These are phyloP conservation scores for Salix purpurea DNA, from an alignment of 345 rosid species.

Conservation along the genomic window DNA sequence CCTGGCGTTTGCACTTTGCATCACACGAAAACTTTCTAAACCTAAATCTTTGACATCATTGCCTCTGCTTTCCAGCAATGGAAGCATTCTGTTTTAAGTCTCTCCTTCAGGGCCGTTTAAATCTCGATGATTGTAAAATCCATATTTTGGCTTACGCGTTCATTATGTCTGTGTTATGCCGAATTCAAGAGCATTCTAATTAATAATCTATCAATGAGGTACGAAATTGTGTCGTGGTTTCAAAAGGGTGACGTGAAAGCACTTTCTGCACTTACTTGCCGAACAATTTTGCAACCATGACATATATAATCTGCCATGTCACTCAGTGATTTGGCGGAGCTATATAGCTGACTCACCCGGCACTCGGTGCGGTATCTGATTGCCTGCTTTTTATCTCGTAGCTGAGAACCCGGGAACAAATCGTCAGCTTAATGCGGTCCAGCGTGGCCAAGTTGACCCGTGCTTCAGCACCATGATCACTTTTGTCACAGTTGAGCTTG, in stretches of 20 bases:
- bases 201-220: background rate
- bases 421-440: slow-evolving; percentile 23
- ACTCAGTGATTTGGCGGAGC: slow-evolving; percentile 29
- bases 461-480: slow-evolving; percentile 17
- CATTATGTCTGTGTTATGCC: background rate
- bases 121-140: background rate
- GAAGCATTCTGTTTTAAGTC: background rate
- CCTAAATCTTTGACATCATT: background rate
- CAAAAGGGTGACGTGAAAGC: slow-evolving; percentile 6
- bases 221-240: background rate
- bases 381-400: slow-evolving; percentile 3
- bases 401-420: slow-evolving; percentile 1
- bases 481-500: slow-evolving; percentile 49
- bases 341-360: slow-evolving; percentile 32
- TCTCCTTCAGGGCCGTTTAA: background rate
- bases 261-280: background rate
- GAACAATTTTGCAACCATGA: slow-evolving; percentile 7
- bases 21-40: background rate
- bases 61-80: background rate
- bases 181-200: background rate
- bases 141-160: background rate
- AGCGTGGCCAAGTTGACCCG: slow-evolving; percentile 42
- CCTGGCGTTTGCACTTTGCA: too few species aligned
- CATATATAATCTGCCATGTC: slow-evolving; percentile 8
- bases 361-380: slow-evolving; percentile 22